Conservation (phyloP, 257 asterid species). For the Capsicum baccatum region DNA sequence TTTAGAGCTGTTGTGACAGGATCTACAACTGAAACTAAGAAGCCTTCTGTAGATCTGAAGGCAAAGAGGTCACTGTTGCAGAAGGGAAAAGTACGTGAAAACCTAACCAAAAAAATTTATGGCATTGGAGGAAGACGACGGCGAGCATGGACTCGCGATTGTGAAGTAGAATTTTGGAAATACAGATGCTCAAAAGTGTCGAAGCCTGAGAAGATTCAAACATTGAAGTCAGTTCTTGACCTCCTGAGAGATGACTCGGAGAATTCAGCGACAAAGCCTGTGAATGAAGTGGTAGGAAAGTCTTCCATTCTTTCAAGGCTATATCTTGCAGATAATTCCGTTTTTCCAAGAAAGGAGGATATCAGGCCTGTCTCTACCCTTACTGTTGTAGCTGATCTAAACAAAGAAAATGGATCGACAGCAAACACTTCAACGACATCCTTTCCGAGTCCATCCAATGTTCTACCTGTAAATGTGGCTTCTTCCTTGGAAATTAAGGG, state of each 20-base stretch:
- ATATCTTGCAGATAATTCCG: slow-evolving; percentile 90
- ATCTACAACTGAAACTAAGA: slow-evolving; percentile 64
- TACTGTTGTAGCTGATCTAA: slow-evolving; percentile 45
- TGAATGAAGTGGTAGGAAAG: slow-evolving; percentile 53
- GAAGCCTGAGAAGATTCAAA: slow-evolving; percentile 83
- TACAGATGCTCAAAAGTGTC: slow-evolving; percentile 75
- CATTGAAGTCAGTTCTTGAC: slow-evolving; percentile 87
- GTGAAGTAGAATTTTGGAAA: slow-evolving; percentile 98
- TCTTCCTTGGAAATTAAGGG: slow-evolving; percentile 47
- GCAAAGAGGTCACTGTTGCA: slow-evolving; percentile 82
- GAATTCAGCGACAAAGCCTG: slow-evolving; percentile 41
- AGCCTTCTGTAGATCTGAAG: slow-evolving; percentile 62
- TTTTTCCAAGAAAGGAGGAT: slow-evolving; percentile 82
- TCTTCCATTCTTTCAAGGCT: slow-evolving; percentile 81
- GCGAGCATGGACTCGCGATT: slow-evolving; percentile 94
- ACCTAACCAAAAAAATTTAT: slow-evolving; percentile 86
- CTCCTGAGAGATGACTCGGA: slow-evolving; percentile 65
- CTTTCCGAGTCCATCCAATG: slow-evolving; percentile 38
- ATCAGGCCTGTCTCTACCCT: slow-evolving; percentile 65
- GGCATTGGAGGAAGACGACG: slow-evolving; percentile 84
- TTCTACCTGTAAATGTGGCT: slow-evolving; percentile 40
- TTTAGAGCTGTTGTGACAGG: slow-evolving; percentile 91
- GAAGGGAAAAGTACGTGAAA: slow-evolving; percentile 95
- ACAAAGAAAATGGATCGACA: slow-evolving; percentile 42
- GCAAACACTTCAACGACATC: slow-evolving; percentile 40